Base-by-base conservation (phyloP, 345 rosid genomes). In the Linum usitatissimum region DNA sequence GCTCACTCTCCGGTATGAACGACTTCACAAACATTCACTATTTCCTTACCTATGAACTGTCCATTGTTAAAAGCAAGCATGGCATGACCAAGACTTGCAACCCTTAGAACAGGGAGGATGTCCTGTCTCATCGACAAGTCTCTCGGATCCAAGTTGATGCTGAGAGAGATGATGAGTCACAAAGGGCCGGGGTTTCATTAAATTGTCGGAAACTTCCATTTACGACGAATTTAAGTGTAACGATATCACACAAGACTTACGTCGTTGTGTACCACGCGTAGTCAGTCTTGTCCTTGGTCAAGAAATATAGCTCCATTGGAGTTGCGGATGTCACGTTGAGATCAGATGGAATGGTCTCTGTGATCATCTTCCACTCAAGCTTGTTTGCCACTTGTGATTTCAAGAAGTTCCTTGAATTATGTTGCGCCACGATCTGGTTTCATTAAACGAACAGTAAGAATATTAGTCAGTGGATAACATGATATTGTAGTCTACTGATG, bases 51-150 rank as follows among this genome's bases (percentile, higher is more conserved):
- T 17, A 84, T 56, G 34, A 76, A 80, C 78, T 88, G 74, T 8
- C 92, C 95, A 51, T 91, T 91, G 14, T 85, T 79, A 62, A 85
- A 88, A 36, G 71, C 90, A 54, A 74, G 75, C 73, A 91, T 54
- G n/a, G 87, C 87, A 28, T 91, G 98, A 53, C 95, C 98, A 57
- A 88, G 87, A 82, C 96, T 88, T 42, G 92, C 87, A 64, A 91
- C 59, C 15, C 88, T 57, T 60, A 91, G 30, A 66, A 71, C 64
- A 3, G 96, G 88, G 48, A 38, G 49, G 53, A 56, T 71, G 14
- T 68, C 77, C 53, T 78, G 76, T 56, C 75, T 78, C 68, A 71
- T 63, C 19, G 88, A 80, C 57, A 88, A 62, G 58, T 88, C 82
- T 6, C 69, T 65, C 18, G 68, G n/a, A n/a, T 53, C 28, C 76